Conservation (phyloP, 129 eudicot species). For the Chrysanthemum makinoi region DNA sequence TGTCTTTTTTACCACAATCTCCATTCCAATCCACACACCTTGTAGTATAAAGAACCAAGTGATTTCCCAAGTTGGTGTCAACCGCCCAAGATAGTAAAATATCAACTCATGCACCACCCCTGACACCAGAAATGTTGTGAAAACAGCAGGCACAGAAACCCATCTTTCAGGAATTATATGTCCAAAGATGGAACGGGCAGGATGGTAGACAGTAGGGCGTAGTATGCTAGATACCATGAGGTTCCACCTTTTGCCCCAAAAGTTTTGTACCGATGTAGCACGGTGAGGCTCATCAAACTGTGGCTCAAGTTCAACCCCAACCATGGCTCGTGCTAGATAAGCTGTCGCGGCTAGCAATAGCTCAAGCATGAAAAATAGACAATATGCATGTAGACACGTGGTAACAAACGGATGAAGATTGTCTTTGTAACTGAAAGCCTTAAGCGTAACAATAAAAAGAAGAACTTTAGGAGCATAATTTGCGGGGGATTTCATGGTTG, state of each 20-base stretch:
- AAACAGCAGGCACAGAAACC: slow-evolving; percentile 22
- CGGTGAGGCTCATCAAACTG: slow-evolving; percentile 50
- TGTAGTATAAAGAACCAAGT: slow-evolving; percentile 45
- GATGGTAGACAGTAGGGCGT: slow-evolving; percentile 36
- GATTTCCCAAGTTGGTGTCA: slow-evolving; percentile 39
- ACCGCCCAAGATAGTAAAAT: slow-evolving; percentile 37
- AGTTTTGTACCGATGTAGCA: slow-evolving; percentile 58
- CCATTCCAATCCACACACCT: slow-evolving; percentile 43
- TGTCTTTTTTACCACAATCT: slow-evolving; percentile 42
- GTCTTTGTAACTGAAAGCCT: slow-evolving; percentile 3
- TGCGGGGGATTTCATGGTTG: slow-evolving; percentile 5
- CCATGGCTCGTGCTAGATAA: slow-evolving; percentile 15
- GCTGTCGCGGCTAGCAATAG: slow-evolving; percentile 19
- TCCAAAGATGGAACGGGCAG: slow-evolving; percentile 18
- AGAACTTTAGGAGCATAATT: slow-evolving; percentile 14
- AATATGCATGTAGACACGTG: slow-evolving; percentile 5
- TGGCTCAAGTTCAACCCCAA: slow-evolving; percentile 46
- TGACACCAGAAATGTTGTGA: slow-evolving; percentile 32
- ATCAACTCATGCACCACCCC: slow-evolving; percentile 59
- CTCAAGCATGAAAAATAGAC: slow-evolving; percentile 39
- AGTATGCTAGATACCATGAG: slow-evolving; percentile 44
- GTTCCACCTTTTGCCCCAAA: slow-evolving; percentile 73
- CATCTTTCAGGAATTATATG: slow-evolving; percentile 18
- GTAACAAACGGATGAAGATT: slow-evolving; percentile 13
- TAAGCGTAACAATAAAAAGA: neutral